Conservation (phyloP, 371 early-diverging fungal species). For the Thermomucor indicae-seudaticae region DNA sequence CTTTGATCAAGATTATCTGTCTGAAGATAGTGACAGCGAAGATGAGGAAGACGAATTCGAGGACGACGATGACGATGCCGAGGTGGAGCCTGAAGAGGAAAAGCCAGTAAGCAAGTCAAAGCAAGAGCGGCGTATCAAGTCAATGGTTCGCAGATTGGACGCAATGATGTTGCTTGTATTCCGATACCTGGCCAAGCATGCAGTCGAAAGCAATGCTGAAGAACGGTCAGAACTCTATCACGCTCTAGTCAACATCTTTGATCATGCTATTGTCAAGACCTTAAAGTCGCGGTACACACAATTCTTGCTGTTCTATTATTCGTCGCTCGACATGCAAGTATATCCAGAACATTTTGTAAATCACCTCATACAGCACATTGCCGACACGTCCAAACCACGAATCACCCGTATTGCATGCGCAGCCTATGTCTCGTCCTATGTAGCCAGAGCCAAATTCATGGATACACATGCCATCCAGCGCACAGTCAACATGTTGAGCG, state of each 20-base stretch:
- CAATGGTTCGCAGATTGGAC: conserved; percentile 81
- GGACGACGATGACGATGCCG: conserved; percentile 26
- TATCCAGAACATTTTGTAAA: conserved; percentile 82
- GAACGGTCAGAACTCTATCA: conserved; percentile 54
- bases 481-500: conserved; percentile 61
- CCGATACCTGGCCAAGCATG: conserved; percentile 43
- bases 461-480: conserved; percentile 55
- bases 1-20: conserved; percentile 42
- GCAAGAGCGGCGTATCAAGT: conserved; percentile 48
- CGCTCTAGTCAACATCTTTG: conserved; percentile 74
- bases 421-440: conserved; percentile 82
- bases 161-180: conserved; percentile 74
- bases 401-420: conserved; percentile 80
- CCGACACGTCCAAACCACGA: conserved; percentile 54
- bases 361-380: conserved; percentile 62
- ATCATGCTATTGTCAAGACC: conserved; percentile 77
- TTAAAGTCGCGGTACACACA: conserved; percentile 90
- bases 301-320: conserved; percentile 84
- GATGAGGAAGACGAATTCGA: conserved; percentile 29
- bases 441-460: conserved; percentile 86
- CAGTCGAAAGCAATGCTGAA: conserved; percentile 7
- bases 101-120: conserved; percentile 19
- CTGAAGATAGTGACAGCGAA: conserved; percentile 34
- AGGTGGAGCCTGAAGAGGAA: conserved; percentile 27
- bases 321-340: conserved; percentile 54